Conservation (phyloP, 345 rosid genomes). For the Salix exigua region DNA sequence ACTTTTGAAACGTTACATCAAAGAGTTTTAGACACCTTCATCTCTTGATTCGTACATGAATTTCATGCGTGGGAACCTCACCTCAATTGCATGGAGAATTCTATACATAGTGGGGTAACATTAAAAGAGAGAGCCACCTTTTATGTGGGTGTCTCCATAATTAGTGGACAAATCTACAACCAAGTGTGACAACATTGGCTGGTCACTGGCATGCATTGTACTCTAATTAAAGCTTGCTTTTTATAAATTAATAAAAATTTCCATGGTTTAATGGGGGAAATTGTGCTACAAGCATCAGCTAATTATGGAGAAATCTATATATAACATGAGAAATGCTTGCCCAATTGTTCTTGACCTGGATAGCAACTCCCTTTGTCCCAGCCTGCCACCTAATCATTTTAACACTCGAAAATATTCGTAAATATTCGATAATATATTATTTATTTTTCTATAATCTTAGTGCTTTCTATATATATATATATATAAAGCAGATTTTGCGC, state of each 20-base stretch:
- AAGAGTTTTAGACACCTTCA: no score
- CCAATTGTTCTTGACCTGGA: no score
- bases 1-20: no score
- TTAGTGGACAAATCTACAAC: not conserved
- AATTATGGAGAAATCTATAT: not conserved
- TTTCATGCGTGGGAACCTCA: not conserved
- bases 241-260: not conserved
- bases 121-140: not conserved
- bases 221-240: not conserved
- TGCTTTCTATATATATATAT: no score
- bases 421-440: no score
- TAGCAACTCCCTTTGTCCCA: no score
- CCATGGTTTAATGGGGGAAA: not conserved
- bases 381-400: no score
- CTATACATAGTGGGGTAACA: not conserved
- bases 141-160: constrained; percentile 13
- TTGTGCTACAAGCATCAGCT: not conserved
- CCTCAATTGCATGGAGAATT: not conserved
- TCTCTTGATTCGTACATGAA: not conserved
- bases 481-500: no score
- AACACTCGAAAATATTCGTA: no score
- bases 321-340: no score
- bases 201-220: not conserved
- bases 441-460: no score
- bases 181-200: not conserved